These are phyloP conservation scores for Friedmanniomyces endolithicus DNA, from an alignment of 495 filamentous ascomycete species.

Conservation along the genomic window DNA sequence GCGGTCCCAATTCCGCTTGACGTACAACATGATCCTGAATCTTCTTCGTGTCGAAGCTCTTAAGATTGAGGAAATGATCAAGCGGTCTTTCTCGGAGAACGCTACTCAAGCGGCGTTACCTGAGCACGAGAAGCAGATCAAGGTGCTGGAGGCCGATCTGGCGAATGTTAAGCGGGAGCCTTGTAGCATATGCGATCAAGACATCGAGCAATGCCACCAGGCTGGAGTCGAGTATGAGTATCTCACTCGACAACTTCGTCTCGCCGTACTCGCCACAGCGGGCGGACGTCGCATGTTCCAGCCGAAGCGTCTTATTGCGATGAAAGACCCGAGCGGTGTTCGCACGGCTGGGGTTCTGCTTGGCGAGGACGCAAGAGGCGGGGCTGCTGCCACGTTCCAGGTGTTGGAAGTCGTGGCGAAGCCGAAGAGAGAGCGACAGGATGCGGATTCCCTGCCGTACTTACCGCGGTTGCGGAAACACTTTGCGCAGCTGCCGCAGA, in stretches of 20 bases:
- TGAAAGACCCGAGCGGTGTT: constrained; percentile 57
- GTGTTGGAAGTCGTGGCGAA: constrained; percentile 58
- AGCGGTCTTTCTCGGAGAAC: constrained; percentile 96
- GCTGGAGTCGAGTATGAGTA: constrained; percentile 65
- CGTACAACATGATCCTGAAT: constrained; percentile 99
- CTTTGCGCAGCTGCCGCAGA: constrained; percentile 46
- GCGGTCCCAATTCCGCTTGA: constrained; percentile 87
- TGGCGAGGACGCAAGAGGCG: constrained; percentile 55
- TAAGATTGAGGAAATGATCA: constrained; percentile 99
- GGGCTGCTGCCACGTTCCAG: constrained; percentile 51
- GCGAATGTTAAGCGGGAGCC: constrained; percentile 76
- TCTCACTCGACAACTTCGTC: constrained; percentile 60
- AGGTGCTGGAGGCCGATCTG: constrained; percentile 82
- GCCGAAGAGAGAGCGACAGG: constrained; percentile 48
- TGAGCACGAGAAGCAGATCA: constrained; percentile 87
- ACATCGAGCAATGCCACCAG: constrained; percentile 65
- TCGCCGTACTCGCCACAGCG: constrained; percentile 56
- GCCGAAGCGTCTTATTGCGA: constrained; percentile 60
- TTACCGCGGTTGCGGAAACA: constrained; percentile 49
- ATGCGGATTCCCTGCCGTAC: constrained; percentile 70
- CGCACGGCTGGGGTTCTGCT: constrained; percentile 69
- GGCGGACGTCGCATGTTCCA: constrained; percentile 69
- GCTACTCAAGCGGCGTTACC: constrained; percentile 92
- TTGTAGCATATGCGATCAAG: constrained; percentile 69
- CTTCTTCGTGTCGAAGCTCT: constrained; percentile 88